phyloP scores from a whole-genome alignment of 2,329 filamentous ascomycete genomes.

The Sporothrix pallida region DNA sequence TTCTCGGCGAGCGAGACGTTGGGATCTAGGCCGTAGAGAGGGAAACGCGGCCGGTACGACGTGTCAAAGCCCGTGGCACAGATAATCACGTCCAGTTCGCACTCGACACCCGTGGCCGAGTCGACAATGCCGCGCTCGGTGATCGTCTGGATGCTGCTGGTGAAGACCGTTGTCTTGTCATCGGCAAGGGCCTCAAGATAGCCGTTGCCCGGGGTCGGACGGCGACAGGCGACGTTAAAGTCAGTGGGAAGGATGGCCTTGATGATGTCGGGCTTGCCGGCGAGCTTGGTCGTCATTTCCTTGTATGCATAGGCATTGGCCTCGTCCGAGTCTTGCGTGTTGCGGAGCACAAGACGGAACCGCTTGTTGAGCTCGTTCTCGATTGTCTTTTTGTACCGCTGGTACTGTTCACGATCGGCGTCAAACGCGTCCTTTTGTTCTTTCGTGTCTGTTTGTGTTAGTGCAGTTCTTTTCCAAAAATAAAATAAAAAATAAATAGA shows the following conservation, averaged over 20 bases:
- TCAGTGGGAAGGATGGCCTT: neutral
- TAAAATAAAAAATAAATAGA: too few relatives aligned
- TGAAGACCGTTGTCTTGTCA: neutral
- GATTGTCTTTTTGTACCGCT: neutral
- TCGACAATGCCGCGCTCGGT: neutral
- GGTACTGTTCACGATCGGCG: neutral
- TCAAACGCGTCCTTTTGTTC: neutral
- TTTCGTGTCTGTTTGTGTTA: neutral
- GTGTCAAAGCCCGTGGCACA: neutral
- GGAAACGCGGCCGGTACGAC: neutral
- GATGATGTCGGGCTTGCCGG: neutral
- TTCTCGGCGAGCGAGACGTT: neutral
- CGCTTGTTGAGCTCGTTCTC: conserved; percentile 4
- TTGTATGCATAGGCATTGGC: neutral
- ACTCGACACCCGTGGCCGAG: neutral
- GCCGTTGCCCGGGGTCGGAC: neutral
- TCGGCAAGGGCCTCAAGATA: neutral
- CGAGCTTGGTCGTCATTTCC: neutral
- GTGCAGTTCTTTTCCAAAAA: too few relatives aligned
- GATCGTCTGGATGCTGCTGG: neutral
- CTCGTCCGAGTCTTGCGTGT: neutral
- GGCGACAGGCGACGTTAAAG: neutral
- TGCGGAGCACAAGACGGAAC: neutral
- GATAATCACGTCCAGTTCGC: neutral
- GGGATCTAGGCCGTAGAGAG: neutral